Conservation (phyloP, 2,329 filamentous ascomycete species). For the Colletotrichum sp. region DNA sequence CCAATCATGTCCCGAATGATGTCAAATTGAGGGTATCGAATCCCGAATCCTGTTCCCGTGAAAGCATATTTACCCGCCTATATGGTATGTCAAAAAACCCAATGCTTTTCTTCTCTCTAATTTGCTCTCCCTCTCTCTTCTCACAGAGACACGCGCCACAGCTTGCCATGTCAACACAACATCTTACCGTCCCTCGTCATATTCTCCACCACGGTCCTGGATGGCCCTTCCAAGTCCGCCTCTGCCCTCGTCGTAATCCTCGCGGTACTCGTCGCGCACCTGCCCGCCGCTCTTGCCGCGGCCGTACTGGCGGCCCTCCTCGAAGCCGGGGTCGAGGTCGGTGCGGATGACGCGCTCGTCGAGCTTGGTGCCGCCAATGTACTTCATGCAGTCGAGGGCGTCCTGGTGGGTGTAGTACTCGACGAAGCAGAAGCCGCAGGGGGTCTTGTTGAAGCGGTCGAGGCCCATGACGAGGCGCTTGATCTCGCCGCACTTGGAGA, state of each 20-base stretch:
- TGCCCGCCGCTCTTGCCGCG: conserved; percentile 95
- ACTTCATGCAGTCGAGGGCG: conserved; percentile 97
- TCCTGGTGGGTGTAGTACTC: conserved; percentile 99
- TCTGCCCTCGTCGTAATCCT: conserved; percentile 94
- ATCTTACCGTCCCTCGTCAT: conserved; percentile 44
- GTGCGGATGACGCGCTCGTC: conserved; percentile 97
- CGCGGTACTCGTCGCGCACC: conserved; percentile 95
- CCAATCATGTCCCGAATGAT: background rate
- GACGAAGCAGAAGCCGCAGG: conserved; percentile 99
- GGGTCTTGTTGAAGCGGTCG: conserved; percentile 95
- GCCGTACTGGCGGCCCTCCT: conserved; percentile 95
- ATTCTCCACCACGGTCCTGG: conserved; percentile 43
- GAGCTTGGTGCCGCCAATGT: conserved; percentile 95
- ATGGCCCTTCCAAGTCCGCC: conserved; percentile 87
- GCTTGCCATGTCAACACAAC: background rate
- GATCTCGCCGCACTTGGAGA: conserved; percentile 96
- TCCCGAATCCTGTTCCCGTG: conserved; percentile 7
- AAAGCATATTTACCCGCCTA: background rate
- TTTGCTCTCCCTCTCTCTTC: conserved; percentile 22
- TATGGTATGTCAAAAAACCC: background rate
- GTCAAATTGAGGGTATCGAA: conserved; percentile 19
- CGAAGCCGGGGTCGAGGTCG: conserved; percentile 93
- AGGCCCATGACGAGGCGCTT: conserved; percentile 98
- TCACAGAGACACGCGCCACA: background rate
- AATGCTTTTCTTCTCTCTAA: background rate